Base-by-base conservation (phyloP, 352 stramenopile genomes). In the Pythium oligandrum region DNA sequence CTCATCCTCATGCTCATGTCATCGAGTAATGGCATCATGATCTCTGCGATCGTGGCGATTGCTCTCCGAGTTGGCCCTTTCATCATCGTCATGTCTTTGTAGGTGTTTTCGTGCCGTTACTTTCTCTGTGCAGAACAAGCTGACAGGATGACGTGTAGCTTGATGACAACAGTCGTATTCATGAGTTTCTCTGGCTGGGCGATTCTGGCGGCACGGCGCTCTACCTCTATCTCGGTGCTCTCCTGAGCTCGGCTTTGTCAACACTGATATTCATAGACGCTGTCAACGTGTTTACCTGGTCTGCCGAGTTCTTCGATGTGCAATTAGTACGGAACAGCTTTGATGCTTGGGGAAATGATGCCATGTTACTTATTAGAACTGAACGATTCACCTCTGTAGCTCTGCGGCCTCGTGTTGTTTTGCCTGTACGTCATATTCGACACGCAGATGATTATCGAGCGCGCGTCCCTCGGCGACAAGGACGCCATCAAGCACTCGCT, bases 381-480 rank as follows among this genome's bases (percentile, higher is more conserved):
- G 6, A n/a, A 17, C 38, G 32, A 26, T 60, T 59, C 1, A 9
- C 9, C 51, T 31, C 30, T 39, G 11, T 53, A 90, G 70, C 96
- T 94, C 66, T 69, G 59, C 31, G 84, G 88, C n/a, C 80, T 96
- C 33, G 75, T 87, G 50, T 54, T 95, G 45, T 96, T 96, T 55
- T 93, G 81, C 64, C 84, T 78, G 44, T 96, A 95, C 66, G 83
- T 96, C 44, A 63, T 96, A 40, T 93, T 93, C 44, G 88, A 96
- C 75, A 95, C 86, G 55, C 88, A 96, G 59, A 85, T 96, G 61
- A 95, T 96, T 64, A 90, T 96, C 55, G 85, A 94, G 68, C 91
- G 92, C 64, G 86, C 82, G 31, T 76, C 62, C 37, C 59, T 78
- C 50, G 87, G 85, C 30, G 78, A 92, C 75, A 86, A 86, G 58